Conservation (phyloP, 129 eudicot genomes). For the Centrapalus pauciflorus region DNA sequence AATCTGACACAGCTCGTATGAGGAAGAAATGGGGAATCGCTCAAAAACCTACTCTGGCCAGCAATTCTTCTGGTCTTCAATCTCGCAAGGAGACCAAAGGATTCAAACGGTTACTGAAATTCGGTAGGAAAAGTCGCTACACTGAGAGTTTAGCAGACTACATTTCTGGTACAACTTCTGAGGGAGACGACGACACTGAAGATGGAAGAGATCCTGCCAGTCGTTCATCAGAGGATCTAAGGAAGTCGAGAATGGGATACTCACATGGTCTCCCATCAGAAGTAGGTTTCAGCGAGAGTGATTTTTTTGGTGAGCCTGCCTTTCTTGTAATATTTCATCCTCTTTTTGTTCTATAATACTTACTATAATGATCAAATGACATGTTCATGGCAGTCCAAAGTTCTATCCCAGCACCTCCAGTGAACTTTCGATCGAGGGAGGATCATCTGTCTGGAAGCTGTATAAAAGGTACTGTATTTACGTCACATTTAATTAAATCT, state of each 20-base stretch:
- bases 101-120: slow-evolving; percentile 73
- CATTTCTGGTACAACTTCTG: slow-evolving; percentile 88
- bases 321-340: background rate
- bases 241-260: slow-evolving; percentile 93
- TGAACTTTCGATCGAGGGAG: slow-evolving; percentile 69
- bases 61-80: slow-evolving; percentile 41
- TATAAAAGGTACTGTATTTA: slow-evolving; percentile 69
- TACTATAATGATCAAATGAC: too few species aligned
- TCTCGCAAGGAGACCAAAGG: slow-evolving; percentile 74
- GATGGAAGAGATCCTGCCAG: slow-evolving; percentile 69
- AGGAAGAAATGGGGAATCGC: slow-evolving; percentile 93
- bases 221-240: slow-evolving; percentile 74
- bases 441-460: slow-evolving; percentile 83
- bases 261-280: slow-evolving; percentile 57
- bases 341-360: too few species aligned
- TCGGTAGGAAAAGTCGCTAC: slow-evolving; percentile 77
- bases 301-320: slow-evolving; percentile 34
- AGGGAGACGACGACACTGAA: slow-evolving; percentile 92
- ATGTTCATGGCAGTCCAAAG: slow-evolving; percentile 26
- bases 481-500: too few species aligned
- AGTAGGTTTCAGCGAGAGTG: slow-evolving; percentile 60
- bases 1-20: slow-evolving; percentile 75
- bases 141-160: slow-evolving; percentile 65
- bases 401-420: slow-evolving; percentile 76
- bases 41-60: slow-evolving; percentile 52